Conservation (phyloP, 768 basidiomycete genomes). For the Lentinula edodes region DNA sequence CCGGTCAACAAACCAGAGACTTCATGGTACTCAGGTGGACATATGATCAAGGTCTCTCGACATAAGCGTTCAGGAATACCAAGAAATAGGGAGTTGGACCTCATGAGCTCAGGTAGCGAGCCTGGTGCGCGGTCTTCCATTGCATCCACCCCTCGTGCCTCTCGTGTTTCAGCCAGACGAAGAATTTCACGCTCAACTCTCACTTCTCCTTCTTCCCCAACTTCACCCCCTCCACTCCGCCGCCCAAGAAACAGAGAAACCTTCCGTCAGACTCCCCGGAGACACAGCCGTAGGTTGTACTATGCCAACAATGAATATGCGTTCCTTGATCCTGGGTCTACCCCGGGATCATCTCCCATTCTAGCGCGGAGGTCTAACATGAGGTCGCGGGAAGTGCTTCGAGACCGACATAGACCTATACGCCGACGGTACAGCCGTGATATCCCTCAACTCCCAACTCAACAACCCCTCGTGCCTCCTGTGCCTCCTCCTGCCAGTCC, state of each 20-base stretch:
- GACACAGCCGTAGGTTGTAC: background rate
- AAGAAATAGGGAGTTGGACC: background rate
- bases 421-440: background rate
- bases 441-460: background rate
- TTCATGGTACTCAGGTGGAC: slow-evolving; percentile 1
- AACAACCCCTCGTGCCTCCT: background rate
- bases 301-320: background rate
- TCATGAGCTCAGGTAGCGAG: background rate
- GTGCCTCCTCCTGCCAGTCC: background rate
- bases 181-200: background rate
- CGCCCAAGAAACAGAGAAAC: background rate
- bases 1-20: background rate
- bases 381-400: background rate
- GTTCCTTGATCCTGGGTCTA: background rate
- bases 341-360: background rate
- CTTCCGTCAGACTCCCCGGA: background rate
- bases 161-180: background rate
- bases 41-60: background rate
- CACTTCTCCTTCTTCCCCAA: background rate
- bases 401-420: background rate
- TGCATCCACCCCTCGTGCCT: background rate
- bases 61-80: background rate
- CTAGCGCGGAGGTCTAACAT: background rate
- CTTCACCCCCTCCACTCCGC: background rate
- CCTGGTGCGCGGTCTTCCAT: background rate